Evolutionary conservation across 345 rosid genomes (phyloP), one percentile per base, ranked within the genome.

Genomic region (Carallia pectinifolia): DNA sequence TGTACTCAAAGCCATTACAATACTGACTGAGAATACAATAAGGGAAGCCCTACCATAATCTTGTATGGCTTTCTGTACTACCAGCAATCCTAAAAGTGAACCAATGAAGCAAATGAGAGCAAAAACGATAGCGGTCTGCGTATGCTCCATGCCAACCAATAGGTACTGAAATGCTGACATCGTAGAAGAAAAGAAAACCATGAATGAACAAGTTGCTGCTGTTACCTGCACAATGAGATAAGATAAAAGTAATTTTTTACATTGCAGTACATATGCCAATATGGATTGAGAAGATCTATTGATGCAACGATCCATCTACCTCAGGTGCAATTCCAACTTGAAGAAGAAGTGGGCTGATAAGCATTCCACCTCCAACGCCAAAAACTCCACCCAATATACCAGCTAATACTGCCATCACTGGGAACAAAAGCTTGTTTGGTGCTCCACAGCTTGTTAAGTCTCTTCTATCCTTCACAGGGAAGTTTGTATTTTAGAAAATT

Each of bases 321-420:
- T 88, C 89, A 2, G 95, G 96, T 44, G 85, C 75, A 27, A 90
- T 80, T 17, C 95, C 90, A 9, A 91, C 86, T 30, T 86, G 95
- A 47, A 94, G 90, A 60, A 94, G 98, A 75, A 94, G 96, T 19
- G 90, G 97, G 71, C 93, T 91, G 65, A 87, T 87, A 33, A 91
- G 89, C 97, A 91, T 90, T 48, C 93, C 97, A 4, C 98, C 97
- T 54, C 98, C 98, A 65, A 94, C 87, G 48, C 97, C 98, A 3
- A 91, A 94, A 71, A 88, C 79, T 69, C 98, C 96, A 17, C 96
- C 98, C 65, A 94, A 52, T 6, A 85, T 67, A 58, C 98, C 98
- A 2, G 98, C 96, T 68, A 86, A 33, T 5, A 91, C 74, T 13
- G 96, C 91, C 93, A 90, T 91, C 37, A 76, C 6, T 3, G 96